Percentiles rank a stretch among this genome's conserved stretches.
Evolutionary conservation across 2,329 filamentous ascomycete species (phyloP).

Genomic region (Knoxdaviesia capensis): DNA sequence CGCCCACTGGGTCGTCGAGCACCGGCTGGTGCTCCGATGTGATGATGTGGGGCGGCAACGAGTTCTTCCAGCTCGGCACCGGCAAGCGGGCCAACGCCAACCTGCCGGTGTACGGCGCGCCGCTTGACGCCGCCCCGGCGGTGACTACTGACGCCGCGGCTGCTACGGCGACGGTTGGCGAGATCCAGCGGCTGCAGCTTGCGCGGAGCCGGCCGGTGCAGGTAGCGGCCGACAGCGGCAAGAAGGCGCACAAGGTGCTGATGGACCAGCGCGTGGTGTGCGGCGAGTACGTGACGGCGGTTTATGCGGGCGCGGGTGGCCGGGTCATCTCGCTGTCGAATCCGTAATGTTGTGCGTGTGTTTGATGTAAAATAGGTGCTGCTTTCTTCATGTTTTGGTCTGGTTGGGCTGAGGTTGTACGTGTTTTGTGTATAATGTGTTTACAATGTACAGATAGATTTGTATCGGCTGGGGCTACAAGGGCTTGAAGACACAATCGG

Average conservation of each 20-base stretch:
- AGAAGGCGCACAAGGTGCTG: conserved; percentile 45
- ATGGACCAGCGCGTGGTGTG: conserved; percentile 81
- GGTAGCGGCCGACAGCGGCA: conserved; percentile 21
- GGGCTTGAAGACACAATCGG: too few relatives aligned
- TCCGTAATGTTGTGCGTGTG: too few relatives aligned
- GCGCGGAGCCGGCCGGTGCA: conserved; percentile 55
- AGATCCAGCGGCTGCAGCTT: conserved; percentile 59
- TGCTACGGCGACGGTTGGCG: conserved; percentile 31
- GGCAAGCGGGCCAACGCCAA: conserved; percentile 69
- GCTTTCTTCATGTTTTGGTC: too few relatives aligned
- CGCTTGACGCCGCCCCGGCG: conserved; percentile 39
- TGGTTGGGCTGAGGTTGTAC: too few relatives aligned
- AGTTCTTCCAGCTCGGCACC: conserved; percentile 81
- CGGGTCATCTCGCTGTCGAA: too few relatives aligned
- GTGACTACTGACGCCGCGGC: conserved; percentile 27
- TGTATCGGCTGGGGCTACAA: too few relatives aligned
- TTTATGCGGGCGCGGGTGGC: conserved; percentile 42
- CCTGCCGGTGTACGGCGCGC: conserved; percentile 58
- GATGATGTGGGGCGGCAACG: conserved; percentile 88
- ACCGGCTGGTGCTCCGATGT: conserved; percentile 80
- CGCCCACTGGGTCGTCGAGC: conserved; percentile 42
- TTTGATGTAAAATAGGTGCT: too few relatives aligned
- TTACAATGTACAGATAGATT: too few relatives aligned
- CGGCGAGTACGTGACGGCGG: conserved; percentile 59
- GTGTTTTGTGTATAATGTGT: too few relatives aligned